Conservation (phyloP, 768 basidiomycete genomes). For the Leccinum longicurvipes region DNA sequence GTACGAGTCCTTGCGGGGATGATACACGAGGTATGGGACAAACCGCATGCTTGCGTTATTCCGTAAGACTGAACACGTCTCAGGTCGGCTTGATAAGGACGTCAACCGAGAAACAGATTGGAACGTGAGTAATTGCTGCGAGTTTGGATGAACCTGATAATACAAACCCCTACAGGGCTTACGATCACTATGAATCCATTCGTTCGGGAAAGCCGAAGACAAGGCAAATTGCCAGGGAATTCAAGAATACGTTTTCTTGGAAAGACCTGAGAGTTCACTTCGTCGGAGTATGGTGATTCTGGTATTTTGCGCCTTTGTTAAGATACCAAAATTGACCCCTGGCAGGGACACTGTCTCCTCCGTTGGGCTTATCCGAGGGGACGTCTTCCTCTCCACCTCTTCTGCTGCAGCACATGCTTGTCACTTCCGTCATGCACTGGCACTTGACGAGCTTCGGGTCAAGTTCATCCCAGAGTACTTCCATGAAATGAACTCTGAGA, state of each 20-base stretch:
- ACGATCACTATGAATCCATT: constrained; percentile 20
- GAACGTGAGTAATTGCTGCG: constrained; percentile 13
- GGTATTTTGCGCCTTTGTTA: not conserved
- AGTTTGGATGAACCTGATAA: not conserved
- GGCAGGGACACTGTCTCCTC: constrained; percentile 67
- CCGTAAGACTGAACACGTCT: not conserved
- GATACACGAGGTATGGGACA: constrained; percentile 32
- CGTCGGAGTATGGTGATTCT: constrained; percentile 48
- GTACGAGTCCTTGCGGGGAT: constrained; percentile 40
- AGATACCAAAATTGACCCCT: not conserved
- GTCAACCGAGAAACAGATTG: constrained; percentile 34
- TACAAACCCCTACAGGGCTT: constrained; percentile 7
- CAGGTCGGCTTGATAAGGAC: constrained; percentile 27
- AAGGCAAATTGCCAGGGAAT: constrained; percentile 23
- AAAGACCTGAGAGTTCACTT: constrained; percentile 45
- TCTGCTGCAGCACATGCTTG: constrained; percentile 52
- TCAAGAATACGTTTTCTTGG: constrained; percentile 46
- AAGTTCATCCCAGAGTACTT: constrained; percentile 53
- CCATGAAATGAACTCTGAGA: constrained; percentile 27
- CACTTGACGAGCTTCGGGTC: constrained; percentile 60
- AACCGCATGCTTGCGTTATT: not conserved
- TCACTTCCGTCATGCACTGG: constrained; percentile 60
- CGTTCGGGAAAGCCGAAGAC: constrained; percentile 18
- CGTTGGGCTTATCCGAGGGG: constrained; percentile 49
- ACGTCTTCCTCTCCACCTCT: constrained; percentile 52